These are phyloP conservation scores for Astragalus glycyphyllos DNA, from an alignment of 306 rosid genomes.

Conservation along the genomic window DNA sequence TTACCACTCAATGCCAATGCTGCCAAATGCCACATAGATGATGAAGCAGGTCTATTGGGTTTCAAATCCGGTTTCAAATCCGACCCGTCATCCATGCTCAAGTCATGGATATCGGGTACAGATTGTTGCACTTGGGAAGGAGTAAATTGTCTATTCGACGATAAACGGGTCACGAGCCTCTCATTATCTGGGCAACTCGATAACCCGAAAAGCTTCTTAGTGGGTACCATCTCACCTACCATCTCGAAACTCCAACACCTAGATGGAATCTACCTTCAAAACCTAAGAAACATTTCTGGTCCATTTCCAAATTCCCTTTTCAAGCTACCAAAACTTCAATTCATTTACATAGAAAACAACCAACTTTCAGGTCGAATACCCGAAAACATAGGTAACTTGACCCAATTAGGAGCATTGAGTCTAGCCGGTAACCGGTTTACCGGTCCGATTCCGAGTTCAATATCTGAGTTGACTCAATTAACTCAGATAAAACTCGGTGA, in stretches of 20 bases:
- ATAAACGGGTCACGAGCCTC: conserved; percentile 59
- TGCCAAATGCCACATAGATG: conserved; percentile 67
- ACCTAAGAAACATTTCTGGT: conserved; percentile 71
- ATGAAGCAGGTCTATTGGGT: conserved; percentile 65
- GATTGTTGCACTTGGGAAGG: conserved; percentile 85
- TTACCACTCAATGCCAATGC: conserved; percentile 27
- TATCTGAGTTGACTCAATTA: conserved; percentile 56
- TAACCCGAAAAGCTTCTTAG: conserved; percentile 41
- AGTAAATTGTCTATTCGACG: conserved; percentile 37
- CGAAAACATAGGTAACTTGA: conserved; percentile 48
- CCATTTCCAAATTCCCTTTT: conserved; percentile 58
- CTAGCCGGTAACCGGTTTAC: conserved; percentile 61
- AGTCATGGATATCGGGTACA: conserved; percentile 64
- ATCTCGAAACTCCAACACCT: conserved; percentile 65
- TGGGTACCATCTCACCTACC: conserved; percentile 69
- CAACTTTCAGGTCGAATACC: conserved; percentile 74
- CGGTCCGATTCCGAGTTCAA: conserved; percentile 73
- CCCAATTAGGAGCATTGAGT: conserved; percentile 46
- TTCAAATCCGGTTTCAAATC: conserved; percentile 76
- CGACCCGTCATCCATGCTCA: conserved; percentile 71
- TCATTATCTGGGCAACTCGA: conserved; percentile 48
- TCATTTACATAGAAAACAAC: conserved; percentile 66
- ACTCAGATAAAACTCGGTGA: conserved; percentile 80
- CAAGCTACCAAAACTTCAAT: conserved; percentile 51
- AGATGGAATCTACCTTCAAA: conserved; percentile 54